Evolutionary conservation across 352 stramenopile species (phyloP).

Genomic region (Phytopythium aichiense): DNA sequence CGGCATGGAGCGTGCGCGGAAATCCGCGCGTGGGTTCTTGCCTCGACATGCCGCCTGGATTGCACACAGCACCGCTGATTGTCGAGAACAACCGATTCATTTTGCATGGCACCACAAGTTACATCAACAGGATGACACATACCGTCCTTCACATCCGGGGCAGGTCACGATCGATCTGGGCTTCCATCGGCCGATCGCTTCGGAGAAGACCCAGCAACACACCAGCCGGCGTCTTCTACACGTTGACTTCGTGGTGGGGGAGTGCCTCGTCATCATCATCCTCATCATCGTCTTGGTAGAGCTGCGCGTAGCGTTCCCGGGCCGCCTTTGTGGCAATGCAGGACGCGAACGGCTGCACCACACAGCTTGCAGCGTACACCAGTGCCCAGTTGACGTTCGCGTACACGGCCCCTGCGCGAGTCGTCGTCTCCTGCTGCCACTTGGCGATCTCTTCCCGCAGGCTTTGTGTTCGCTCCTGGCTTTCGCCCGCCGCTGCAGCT

Average conservation of each 20-base stretch:
- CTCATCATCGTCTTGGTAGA: slow-evolving; percentile 33
- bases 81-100: neutral
- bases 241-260: slow-evolving; percentile 4
- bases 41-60: neutral
- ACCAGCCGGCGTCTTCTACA: neutral
- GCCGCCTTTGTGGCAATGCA: slow-evolving; percentile 27
- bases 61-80: neutral
- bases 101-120: neutral
- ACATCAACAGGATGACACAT: neutral
- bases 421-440: slow-evolving; percentile 36
- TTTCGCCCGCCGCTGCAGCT: slow-evolving; percentile 24
- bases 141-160: neutral
- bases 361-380: slow-evolving; percentile 23
- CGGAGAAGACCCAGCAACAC: neutral
- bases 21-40: neutral
- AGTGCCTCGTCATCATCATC: slow-evolving; percentile 15
- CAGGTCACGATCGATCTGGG: neutral
- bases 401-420: slow-evolving; percentile 23
- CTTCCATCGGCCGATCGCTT: neutral
- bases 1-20: neutral
- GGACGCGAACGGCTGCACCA: slow-evolving; percentile 29
- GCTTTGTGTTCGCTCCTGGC: slow-evolving; percentile 22
- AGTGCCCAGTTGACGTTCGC: slow-evolving; percentile 21
- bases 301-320: slow-evolving; percentile 21
- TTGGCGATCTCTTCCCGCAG: slow-evolving; percentile 41